Conservation (phyloP, 495 filamentous ascomycete species). For the Tuber aestivum region DNA sequence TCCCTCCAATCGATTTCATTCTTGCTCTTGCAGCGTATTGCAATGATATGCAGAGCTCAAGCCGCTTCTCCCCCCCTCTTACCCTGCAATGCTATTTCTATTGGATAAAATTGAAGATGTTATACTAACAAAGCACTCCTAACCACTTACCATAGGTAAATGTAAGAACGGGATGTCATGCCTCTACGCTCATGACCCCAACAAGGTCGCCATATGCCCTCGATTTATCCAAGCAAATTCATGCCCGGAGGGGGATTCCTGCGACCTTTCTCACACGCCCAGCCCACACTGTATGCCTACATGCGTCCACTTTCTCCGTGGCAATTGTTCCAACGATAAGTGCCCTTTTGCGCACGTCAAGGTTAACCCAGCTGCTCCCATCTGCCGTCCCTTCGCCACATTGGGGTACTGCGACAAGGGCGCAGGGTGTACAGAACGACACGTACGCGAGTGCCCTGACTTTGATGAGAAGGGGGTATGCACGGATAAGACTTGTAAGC, state of each 20-base stretch:
- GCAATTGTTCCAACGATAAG: slow-evolving; percentile 78
- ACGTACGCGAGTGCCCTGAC: slow-evolving; percentile 87
- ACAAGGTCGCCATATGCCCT: slow-evolving; percentile 87
- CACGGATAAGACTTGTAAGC: slow-evolving; percentile 71
- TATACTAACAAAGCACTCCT: slow-evolving; percentile 33
- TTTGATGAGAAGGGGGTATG: slow-evolving; percentile 87
- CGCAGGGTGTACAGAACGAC: slow-evolving; percentile 67
- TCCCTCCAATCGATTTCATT: slow-evolving; percentile 41
- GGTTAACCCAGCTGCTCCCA: slow-evolving; percentile 70
- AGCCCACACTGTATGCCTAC: slow-evolving; percentile 77
- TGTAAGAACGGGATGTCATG: slow-evolving; percentile 51
- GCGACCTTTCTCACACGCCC: slow-evolving; percentile 89
- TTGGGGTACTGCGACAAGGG: slow-evolving; percentile 90
- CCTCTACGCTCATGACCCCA: slow-evolving; percentile 75
- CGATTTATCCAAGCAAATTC: slow-evolving; percentile 72
- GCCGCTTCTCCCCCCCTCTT: slow-evolving; percentile 25
- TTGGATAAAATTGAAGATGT: slow-evolving; percentile 28
- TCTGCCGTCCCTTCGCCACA: slow-evolving; percentile 77
- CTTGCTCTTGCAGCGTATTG: slow-evolving; percentile 32
- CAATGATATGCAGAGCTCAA: slow-evolving; percentile 34
- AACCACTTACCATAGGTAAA: slow-evolving; percentile 37
- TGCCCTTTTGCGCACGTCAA: slow-evolving; percentile 88
- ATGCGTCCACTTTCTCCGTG: slow-evolving; percentile 85
- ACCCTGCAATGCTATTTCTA: slow-evolving; percentile 22
- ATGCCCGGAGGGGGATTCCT: slow-evolving; percentile 72